A percentile compares a stretch with the other conserved stretches of the same genome.
phyloP scores from a whole-genome alignment of 176 grass and related monocot genomes.

The Triticum aestivum region DNA sequence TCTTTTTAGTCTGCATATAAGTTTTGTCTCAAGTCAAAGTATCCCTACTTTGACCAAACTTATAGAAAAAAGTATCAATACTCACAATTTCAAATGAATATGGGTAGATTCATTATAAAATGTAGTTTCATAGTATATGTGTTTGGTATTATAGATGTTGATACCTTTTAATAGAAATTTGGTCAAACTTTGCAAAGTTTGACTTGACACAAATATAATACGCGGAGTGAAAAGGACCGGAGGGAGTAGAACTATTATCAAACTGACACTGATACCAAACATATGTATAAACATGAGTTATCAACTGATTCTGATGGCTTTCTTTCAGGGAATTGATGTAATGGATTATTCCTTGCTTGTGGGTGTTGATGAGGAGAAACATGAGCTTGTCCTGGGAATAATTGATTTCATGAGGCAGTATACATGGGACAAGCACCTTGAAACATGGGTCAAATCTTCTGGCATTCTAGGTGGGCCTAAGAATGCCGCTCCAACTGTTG shows the following conservation, averaged over 20 bases:
- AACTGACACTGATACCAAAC: conserved; percentile 16
- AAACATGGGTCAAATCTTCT: conserved; percentile 94
- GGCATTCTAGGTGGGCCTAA: conserved; percentile 82
- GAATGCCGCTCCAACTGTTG: conserved; percentile 74
- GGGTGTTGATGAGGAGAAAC: conserved; percentile 94
- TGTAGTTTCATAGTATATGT: too few species aligned
- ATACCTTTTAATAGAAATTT: too few species aligned
- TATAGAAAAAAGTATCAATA: too few species aligned
- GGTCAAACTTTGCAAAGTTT: too few species aligned
- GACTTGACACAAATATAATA: too few species aligned
- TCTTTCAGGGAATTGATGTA: conserved; percentile 86
- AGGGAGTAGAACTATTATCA: neutral
- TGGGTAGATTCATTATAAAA: too few species aligned
- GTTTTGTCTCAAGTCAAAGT: too few species aligned
- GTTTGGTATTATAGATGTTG: too few species aligned
- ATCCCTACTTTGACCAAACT: too few species aligned
- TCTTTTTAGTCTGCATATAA: too few species aligned
- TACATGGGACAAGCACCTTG: conserved; percentile 99
- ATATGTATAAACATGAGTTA: neutral
- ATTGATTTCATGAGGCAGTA: conserved; percentile 99
- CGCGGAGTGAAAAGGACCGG: too few species aligned
- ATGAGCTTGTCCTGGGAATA: conserved; percentile 91
- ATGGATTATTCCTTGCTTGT: conserved; percentile 99
- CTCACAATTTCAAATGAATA: too few species aligned
- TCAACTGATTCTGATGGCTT: conserved; percentile 21